Percentiles rank a stretch among this genome's conserved stretches.
Conservation (phyloP, 2,329 filamentous ascomycete genomes). For the Aspergillus carbonarius region DNA sequence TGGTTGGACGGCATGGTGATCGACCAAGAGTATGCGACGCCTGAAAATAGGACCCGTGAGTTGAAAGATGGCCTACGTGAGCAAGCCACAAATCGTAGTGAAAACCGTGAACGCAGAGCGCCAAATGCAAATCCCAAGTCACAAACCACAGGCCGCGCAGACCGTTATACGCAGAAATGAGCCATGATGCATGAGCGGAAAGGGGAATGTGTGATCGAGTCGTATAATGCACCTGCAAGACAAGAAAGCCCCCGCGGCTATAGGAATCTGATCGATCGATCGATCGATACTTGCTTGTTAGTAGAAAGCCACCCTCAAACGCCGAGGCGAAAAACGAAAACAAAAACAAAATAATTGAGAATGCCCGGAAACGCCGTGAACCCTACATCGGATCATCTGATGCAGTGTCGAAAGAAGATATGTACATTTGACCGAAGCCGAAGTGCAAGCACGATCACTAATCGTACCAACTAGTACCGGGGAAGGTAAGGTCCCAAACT, state of each 20-base stretch:
- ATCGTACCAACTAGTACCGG: neutral
- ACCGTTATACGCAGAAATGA: neutral
- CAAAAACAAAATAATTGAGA: too few species aligned
- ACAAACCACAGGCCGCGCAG: neutral
- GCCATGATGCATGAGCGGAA: neutral
- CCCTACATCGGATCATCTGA: neutral
- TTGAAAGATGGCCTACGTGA: neutral
- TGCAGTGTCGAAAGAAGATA: neutral
- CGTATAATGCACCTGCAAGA: neutral
- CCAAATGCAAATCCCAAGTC: neutral
- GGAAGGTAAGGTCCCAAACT: neutral
- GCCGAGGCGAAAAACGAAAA: neutral
- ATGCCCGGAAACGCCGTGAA: neutral
- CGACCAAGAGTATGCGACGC: neutral
- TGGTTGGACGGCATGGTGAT: neutral
- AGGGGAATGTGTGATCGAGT: neutral
- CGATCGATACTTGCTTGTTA: neutral
- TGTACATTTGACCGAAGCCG: neutral
- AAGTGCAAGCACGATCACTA: neutral
- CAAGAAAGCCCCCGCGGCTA: neutral
- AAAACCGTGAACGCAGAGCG: neutral
- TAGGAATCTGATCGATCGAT: neutral
- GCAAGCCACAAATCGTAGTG: neutral
- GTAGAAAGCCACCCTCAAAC: neutral
- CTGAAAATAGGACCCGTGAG: neutral